phyloP scores from a whole-genome alignment of 2,329 filamentous ascomycete species.

The Stagonosporopsis rhizophila region DNA sequence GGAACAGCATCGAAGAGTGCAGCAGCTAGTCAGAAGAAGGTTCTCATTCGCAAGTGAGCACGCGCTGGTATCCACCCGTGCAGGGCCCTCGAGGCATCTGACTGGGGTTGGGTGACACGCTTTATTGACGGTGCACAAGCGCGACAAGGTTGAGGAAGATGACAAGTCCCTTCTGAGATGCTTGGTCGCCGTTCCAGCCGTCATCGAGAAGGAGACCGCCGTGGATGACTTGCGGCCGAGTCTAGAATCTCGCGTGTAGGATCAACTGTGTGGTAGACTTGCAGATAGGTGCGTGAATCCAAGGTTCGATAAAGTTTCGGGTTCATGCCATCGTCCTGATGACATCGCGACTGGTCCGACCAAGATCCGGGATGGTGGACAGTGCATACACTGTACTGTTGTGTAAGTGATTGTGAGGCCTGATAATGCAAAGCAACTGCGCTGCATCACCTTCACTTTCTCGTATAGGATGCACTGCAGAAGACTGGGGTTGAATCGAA shows the following conservation, averaged over 20 bases:
- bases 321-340: not conserved
- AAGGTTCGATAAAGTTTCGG: not conserved
- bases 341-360: not conserved
- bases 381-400: not conserved
- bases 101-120: not conserved
- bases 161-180: not conserved
- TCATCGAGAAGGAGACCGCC: not conserved
- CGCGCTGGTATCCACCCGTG: not conserved
- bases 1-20: not conserved
- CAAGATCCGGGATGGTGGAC: constrained; percentile 11
- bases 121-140: not conserved
- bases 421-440: not conserved
- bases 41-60: constrained; percentile 2
- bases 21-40: not conserved
- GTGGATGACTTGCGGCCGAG: not conserved
- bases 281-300: not conserved
- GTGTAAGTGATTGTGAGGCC: not conserved
- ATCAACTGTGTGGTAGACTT: not conserved
- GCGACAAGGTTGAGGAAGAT: not conserved
- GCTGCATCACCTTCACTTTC: not conserved
- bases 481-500: constrained; percentile 2
- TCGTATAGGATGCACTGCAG: not conserved
- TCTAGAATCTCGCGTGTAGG: not conserved
- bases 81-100: not conserved
- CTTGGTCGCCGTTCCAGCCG: not conserved